Base-by-base conservation (phyloP, 495 filamentous ascomycete species). In the Penicillium arizonense region DNA sequence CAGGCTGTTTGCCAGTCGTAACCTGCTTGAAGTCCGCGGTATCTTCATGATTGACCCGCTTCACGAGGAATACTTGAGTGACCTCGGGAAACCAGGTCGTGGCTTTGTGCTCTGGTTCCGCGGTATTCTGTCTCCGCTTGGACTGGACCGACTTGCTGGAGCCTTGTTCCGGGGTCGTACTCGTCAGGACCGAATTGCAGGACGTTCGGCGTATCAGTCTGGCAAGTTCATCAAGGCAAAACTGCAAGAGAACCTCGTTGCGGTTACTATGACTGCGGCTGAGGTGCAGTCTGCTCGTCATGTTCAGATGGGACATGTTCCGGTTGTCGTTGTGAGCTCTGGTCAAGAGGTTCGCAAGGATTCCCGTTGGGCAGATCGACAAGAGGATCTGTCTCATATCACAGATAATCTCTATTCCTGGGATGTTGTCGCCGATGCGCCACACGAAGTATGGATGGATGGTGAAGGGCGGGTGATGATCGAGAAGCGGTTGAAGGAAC, bases 201-300 rank as follows among this genome's bases (percentile, higher is more conserved):
- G 94, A 4, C 76, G 80, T 21, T 81, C 82, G 6, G 83, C 90
- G 0, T 87, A 91, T 57, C 89, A 95, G 67, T 81, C 76, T 13
- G 91, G 87, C 12, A 89, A 87, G 55, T 86, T 81, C 59, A 85
- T 97, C 64, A 94, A 91, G 61, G 87, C 90, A 4, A 91, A 92
- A 64, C 75, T 98, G 33, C 94, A 98, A 68, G 94, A 98, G 73
- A 93, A 87, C 50, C 73, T 97, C 1, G 90, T 96, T 16, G 94
- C 91, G 9, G 77, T 85, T 49, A 86, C 85, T 3, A 80, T 97
- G 46, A 90, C 90, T 14, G 86, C 83, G 56, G 88, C 87, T 21
- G 94, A 98, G 57, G 82, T 96, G 20, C 75, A 77, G 37, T 85
- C 84, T 35, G 88, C 90, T 40, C 74, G 84, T 33, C 83, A 83